phyloP scores from a whole-genome alignment of 371 early-diverging fungal genomes.

The Rhizomucor pusillus region DNA sequence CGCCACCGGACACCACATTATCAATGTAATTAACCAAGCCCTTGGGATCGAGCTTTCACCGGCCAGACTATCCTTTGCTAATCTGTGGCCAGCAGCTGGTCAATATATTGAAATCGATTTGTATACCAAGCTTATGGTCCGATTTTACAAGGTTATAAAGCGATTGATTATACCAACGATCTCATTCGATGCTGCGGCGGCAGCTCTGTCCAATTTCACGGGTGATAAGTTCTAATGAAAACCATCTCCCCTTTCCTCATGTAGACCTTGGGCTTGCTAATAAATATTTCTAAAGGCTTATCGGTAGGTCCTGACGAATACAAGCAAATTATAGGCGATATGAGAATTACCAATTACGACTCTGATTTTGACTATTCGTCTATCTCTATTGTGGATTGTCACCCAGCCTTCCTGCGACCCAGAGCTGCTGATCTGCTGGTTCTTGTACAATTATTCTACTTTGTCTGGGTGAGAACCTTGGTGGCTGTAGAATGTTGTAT shows the following conservation, averaged over 20 bases:
- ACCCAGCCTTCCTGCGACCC: neutral
- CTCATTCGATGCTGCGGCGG: neutral
- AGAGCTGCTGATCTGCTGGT: neutral
- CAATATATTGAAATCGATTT: too few species aligned
- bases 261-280: neutral
- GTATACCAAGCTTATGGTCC: too few species aligned
- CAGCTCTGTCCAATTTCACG: neutral
- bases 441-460: neutral
- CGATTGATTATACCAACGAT: neutral
- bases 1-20: too few species aligned
- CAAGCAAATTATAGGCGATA: neutral
- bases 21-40: too few species aligned
- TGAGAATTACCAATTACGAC: neutral
- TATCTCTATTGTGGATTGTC: neutral
- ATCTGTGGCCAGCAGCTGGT: too few species aligned
- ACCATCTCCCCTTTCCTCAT: neutral
- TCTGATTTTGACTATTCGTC: neutral
- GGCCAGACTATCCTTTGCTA: too few species aligned
- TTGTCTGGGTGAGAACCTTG: neutral
- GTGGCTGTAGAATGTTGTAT: neutral
- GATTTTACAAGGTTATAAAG: too few species aligned
- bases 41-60: too few species aligned
- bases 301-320: neutral
- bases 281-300: neutral
- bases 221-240: neutral